Percentiles rank a stretch among this genome's conserved stretches.
These are phyloP conservation scores for Ustilago hordei DNA, from an alignment of 1,284 basidiomycete species.

Conservation along the genomic window DNA sequence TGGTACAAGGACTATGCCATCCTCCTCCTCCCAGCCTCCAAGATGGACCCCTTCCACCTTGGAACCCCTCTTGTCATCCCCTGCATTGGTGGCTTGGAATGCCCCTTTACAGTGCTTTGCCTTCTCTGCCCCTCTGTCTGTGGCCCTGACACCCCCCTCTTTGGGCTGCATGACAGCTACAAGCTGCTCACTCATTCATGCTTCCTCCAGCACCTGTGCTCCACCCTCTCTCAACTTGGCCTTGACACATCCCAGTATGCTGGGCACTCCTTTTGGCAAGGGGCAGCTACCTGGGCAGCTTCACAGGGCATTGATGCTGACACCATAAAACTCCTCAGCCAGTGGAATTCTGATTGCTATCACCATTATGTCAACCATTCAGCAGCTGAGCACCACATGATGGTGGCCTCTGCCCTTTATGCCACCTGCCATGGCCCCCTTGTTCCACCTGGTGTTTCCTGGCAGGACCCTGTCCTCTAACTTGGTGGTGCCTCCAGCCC, in stretches of 20 bases:
- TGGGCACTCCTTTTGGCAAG: neutral
- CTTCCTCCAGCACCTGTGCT: neutral
- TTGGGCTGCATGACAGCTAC: neutral
- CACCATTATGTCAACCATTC: neutral
- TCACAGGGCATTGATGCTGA: neutral
- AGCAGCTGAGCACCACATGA: neutral
- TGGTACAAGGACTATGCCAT: neutral
- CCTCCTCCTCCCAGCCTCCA: neutral
- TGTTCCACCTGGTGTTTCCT: no score
- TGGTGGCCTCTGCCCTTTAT: no score
- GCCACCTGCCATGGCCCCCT: no score
- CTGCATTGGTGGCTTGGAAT: no score
- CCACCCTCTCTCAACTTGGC: neutral
- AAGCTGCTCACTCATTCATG: neutral
- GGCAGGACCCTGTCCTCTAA: no score
- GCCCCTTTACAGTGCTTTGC: no score
- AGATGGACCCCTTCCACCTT: neutral
- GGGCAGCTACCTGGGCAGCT: neutral
- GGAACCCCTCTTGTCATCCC: neutral
- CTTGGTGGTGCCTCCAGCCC: no score
- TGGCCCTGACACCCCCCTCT: neutral
- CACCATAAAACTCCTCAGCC: neutral
- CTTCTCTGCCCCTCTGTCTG: no score
- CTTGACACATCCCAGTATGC: neutral
- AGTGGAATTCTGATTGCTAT: neutral